Base-by-base conservation (phyloP, 108 stramenopile species). In the Skeletonema marinoi region DNA sequence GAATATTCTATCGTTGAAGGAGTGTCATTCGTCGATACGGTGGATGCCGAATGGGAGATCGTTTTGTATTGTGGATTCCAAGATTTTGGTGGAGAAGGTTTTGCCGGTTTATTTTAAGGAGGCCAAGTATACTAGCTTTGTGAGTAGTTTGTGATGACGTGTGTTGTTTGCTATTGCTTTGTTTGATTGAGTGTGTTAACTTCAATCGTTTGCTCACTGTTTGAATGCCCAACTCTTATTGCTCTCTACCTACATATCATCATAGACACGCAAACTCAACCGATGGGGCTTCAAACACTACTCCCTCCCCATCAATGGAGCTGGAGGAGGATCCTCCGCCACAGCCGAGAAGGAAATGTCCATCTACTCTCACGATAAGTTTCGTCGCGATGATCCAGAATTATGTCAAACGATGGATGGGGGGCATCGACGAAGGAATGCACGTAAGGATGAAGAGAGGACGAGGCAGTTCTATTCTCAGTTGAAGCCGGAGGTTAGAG, bases 101-200 rank as follows among this genome's bases (percentile, higher is more conserved):
- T 73, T 90, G 58, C 84, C 84, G 29, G 38, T 51, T n/a, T 87
- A 87, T 72, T 90, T 90, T 48, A 83, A 86, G 59, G 86, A 87
- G 46, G 82, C 85, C 66, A 85, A 83, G 60, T 87, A 74, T 69
- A 73, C 85, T 17, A 82, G 78, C 69, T 86, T 89, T 68, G 85
- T 86, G 21, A 72, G 71, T 71, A 2, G 19, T 38, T 19, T 41
- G 42, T 39, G 38, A 39, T 39, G 38, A 3, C 16, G 42, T 44
- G n/a, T 44, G 42, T 39, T 8, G 38, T 39, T 6, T 39, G 1
- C 8, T 8, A 44, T 44, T 44, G 39, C 8, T 41, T 9, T 11
- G 7, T 41, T 3, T 6, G 8, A 11, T 41, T 41, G 39, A 6
- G 5, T 41, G 39, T 8, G 33, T 35, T 1, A 35, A 25, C 25